These are phyloP conservation scores for Elongisporangium anandrum DNA, from an alignment of 352 stramenopile species.

Conservation along the genomic window DNA sequence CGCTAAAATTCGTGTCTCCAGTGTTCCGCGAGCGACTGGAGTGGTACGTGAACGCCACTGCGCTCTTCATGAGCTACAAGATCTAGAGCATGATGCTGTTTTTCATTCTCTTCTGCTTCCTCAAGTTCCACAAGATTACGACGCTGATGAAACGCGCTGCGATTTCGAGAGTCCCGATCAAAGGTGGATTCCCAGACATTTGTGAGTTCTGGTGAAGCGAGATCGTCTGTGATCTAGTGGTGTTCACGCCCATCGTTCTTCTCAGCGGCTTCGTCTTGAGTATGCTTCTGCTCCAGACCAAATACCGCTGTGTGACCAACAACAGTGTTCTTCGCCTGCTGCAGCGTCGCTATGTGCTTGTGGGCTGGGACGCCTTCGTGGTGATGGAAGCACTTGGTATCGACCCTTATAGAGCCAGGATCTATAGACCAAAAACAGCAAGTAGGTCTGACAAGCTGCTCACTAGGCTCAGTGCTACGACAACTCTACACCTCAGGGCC, in stretches of 20 bases:
- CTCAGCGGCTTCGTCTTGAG: slow-evolving; percentile 7
- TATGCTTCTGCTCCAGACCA: slow-evolving; percentile 17
- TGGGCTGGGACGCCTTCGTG: slow-evolving; percentile 40
- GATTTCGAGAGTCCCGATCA: slow-evolving; percentile 17
- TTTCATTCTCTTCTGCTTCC: slow-evolving; percentile 18
- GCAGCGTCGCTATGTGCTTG: slow-evolving; percentile 30
- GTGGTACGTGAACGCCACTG: slow-evolving; percentile 24
- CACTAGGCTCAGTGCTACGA: slow-evolving; percentile 29
- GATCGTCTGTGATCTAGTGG: slow-evolving; percentile 37
- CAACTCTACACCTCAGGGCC: slow-evolving; percentile 35
- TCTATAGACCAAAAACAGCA: slow-evolving; percentile 16
- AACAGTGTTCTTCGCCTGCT: slow-evolving; percentile 27
- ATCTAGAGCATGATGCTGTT: slow-evolving; percentile 35
- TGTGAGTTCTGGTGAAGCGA: slow-evolving; percentile 37
- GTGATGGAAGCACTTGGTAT: slow-evolving; percentile 28
- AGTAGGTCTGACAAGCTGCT: slow-evolving; percentile 13
- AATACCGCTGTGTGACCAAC: slow-evolving; percentile 17
- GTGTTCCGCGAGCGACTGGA: slow-evolving; percentile 14
- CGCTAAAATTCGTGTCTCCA: slow-evolving; percentile 48
- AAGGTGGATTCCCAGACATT: slow-evolving; percentile 23
- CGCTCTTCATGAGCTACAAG: slow-evolving; percentile 51
- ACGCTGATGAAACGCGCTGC: slow-evolving; percentile 24
- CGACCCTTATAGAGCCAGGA: slow-evolving; percentile 28
- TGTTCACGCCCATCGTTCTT: slow-evolving; percentile 18
- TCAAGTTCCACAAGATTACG: slow-evolving; percentile 15